A percentile compares a stretch with the other conserved stretches of the same genome.
These are phyloP conservation scores for Pulveroboletus sp. DNA, from an alignment of 768 basidiomycete species.

Conservation along the genomic window DNA sequence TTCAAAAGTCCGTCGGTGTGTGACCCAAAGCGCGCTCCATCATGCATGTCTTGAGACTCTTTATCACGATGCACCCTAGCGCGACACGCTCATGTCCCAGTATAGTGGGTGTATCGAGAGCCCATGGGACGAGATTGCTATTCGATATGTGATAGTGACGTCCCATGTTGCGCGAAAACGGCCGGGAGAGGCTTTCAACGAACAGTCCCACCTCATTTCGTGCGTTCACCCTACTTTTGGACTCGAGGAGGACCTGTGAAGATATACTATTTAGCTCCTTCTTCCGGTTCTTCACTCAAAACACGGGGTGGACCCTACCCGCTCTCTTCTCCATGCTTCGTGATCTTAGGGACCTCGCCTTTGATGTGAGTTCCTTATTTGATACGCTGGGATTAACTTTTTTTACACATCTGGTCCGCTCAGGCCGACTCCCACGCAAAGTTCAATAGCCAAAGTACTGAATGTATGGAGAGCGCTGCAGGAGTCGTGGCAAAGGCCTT, in stretches of 20 bases:
- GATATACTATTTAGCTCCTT: constrained; percentile 48
- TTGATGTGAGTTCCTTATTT: constrained; percentile 53
- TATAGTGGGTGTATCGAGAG: constrained; percentile 58
- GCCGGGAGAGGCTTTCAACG: constrained; percentile 71
- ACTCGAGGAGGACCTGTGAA: background rate
- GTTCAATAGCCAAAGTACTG: constrained; percentile 50
- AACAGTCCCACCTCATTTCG: constrained; percentile 72
- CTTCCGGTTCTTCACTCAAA: constrained; percentile 72
- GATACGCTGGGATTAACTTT: background rate
- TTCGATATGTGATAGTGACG: constrained; percentile 76
- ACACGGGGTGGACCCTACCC: constrained; percentile 83
- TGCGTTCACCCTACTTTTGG: constrained; percentile 37
- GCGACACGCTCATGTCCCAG: constrained; percentile 14
- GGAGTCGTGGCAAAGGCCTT: constrained; percentile 86
- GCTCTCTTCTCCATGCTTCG: constrained; percentile 76
- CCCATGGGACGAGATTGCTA: constrained; percentile 85
- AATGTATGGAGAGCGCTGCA: constrained; percentile 83
- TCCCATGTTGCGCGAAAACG: constrained; percentile 64
- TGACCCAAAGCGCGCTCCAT: background rate
- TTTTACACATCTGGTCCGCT: background rate
- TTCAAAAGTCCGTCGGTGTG: constrained; percentile 54
- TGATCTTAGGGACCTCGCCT: constrained; percentile 80
- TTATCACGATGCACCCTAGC: constrained; percentile 35
- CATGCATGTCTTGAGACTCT: background rate
- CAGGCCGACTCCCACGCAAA: constrained; percentile 63